Evolutionary conservation across 2,329 filamentous ascomycete genomes (phyloP), one percentile per base, ranked within the genome.

Genomic region (Penicillium polonicum): DNA sequence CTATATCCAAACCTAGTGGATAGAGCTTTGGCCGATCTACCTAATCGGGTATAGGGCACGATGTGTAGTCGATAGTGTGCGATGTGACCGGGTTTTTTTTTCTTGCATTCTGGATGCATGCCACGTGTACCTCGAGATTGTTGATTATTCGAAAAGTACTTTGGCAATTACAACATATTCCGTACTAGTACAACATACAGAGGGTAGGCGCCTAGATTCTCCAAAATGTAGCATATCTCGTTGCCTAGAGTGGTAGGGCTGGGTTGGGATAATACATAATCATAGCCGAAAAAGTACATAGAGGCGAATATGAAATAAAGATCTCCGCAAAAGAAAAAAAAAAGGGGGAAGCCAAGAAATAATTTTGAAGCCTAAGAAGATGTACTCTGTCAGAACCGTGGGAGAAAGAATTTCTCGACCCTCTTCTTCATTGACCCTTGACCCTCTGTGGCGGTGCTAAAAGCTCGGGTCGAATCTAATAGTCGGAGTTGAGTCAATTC

Each of bases 391-490:
- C 23, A 6, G 15, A 23, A 25, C 39, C 39, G 12, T 33, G 31
- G 12, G 5, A 33, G 15, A 41, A 15, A 23, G 39, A 9, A 25
- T 5, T 5, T 25, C 7, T 31, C 4, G 29, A 31, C 29, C 29
- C 29, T 31, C 29, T 31, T 44, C 42, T 9, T 10, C 31, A 15
- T n/a, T 29, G 45, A 48, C 31, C 25, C 33, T 27, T 42, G 36
- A 52, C 49, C 36, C 29, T 35, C 43, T 48, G 53, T 56, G 53
- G 53, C 53, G 31, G 53, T 56, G 50, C 42, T 43, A 36, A 41
- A 48, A 54, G 55, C 41, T 48, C 43, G 52, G 50, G 21, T 48
- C 42, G 2, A 58, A 48, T 48, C 44, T 48, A 57, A 45, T 57
- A 48, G 36, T 55, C 36, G 41, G 46, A 23, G 33, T 29, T 48